Evolutionary conservation across 1,284 basidiomycete genomes (phyloP).

Genomic region (Prillingera fragicola): DNA sequence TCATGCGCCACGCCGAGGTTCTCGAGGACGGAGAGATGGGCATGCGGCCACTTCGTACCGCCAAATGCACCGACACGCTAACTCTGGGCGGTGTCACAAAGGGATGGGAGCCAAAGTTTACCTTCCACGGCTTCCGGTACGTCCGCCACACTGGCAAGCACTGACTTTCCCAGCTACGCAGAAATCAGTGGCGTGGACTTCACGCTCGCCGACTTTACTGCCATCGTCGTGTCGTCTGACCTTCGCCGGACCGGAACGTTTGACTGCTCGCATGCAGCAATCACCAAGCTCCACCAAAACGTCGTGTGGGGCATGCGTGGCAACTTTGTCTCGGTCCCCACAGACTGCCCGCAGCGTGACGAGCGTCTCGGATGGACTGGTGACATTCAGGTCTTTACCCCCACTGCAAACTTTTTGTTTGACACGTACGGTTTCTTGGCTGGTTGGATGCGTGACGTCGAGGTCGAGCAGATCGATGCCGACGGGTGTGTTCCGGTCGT

Average conservation of each 20-base stretch:
- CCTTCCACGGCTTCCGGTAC: constrained; percentile 38
- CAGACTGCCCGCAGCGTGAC: constrained; percentile 42
- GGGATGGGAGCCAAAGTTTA: constrained; percentile 36
- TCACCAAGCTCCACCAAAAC: constrained; percentile 33
- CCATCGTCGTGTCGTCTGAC: constrained; percentile 27
- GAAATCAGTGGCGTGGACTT: constrained; percentile 16
- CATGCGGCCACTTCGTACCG: constrained; percentile 25
- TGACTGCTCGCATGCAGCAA: constrained; percentile 23
- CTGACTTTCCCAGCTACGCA: constrained; percentile 11
- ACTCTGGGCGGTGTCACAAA: constrained; percentile 14
- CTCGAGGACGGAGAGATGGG: constrained; percentile 36
- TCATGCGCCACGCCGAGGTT: constrained; percentile 32
- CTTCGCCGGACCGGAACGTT: constrained; percentile 27
- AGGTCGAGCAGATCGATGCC: constrained; percentile 22
- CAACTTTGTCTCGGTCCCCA: constrained; percentile 37
- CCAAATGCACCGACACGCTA: constrained; percentile 20
- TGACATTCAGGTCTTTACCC: constrained; percentile 37
- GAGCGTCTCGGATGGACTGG: constrained; percentile 40
- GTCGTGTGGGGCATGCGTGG: constrained; percentile 29
- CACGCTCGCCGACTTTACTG: constrained; percentile 15
- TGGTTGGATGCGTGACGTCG: constrained; percentile 31
- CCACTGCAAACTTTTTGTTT: constrained; percentile 31
- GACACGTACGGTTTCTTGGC: constrained; percentile 24
- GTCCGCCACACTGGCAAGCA: background rate
- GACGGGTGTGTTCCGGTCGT: too few relatives aligned